Evolutionary conservation across 306 rosid genomes (phyloP).

Genomic region (Cucurbita ficifolia): DNA sequence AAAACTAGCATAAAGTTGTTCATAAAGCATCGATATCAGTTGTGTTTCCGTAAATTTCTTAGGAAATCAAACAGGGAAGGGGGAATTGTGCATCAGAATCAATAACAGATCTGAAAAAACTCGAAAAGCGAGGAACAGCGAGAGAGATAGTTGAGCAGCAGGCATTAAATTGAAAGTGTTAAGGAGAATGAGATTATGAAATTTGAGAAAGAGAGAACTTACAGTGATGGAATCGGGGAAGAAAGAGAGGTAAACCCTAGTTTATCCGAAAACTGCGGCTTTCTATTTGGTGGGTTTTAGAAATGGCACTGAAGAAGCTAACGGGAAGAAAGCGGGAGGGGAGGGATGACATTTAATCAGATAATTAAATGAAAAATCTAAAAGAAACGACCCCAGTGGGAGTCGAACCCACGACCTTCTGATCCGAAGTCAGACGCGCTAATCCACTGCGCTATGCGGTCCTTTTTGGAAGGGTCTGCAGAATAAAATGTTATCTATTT

Average conservation of each 20-base stretch:
- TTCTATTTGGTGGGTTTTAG: not conserved
- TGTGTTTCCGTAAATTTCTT: not conserved
- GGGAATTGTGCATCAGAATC: not conserved
- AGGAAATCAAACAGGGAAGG: not conserved
- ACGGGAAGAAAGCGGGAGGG: not conserved
- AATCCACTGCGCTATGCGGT: conserved; percentile 18
- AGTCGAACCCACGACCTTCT: conserved; percentile 19
- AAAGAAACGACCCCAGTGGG: conserved; percentile 8
- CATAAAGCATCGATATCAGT: not conserved
- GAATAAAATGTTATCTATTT: too few species aligned
- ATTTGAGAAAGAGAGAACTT: not conserved
- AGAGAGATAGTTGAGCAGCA: not conserved
- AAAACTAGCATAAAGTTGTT: not conserved
- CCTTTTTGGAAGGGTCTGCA: not conserved
- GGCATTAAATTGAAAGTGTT: not conserved
- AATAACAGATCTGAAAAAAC: not conserved
- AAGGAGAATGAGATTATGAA: not conserved
- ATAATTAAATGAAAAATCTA: not conserved
- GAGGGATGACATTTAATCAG: not conserved
- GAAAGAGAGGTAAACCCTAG: not conserved
- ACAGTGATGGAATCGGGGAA: not conserved
- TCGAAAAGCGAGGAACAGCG: not conserved
- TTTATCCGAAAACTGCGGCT: not conserved
- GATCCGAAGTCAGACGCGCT: conserved; percentile 18
- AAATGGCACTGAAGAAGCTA: not conserved